These are phyloP conservation scores for Metarhizium sp. DNA, from an alignment of 2,329 filamentous ascomycete genomes.

Conservation along the genomic window DNA sequence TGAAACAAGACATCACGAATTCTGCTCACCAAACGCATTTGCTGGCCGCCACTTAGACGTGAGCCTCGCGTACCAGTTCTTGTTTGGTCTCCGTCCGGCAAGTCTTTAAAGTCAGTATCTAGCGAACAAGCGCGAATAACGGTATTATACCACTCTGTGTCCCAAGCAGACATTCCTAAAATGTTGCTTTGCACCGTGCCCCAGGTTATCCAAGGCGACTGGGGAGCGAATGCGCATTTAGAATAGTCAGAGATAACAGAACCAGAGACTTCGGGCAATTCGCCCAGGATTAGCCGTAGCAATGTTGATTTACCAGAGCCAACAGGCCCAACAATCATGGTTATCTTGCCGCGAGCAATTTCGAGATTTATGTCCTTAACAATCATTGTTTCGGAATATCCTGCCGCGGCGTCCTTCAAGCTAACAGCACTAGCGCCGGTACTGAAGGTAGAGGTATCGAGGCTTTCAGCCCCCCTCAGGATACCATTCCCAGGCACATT, in stretches of 20 bases:
- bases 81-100: slow-evolving; percentile 14
- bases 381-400: slow-evolving; percentile 6
- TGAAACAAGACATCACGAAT: not conserved
- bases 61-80: slow-evolving; percentile 14
- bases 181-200: slow-evolving; percentile 17
- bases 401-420: slow-evolving; percentile 4
- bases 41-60: slow-evolving; percentile 17
- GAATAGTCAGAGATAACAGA: slow-evolving; percentile 4
- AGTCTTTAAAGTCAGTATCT: slow-evolving; percentile 9
- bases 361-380: slow-evolving; percentile 8
- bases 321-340: slow-evolving; percentile 15
- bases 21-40: slow-evolving; percentile 15
- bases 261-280: slow-evolving; percentile 11
- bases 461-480: not conserved
- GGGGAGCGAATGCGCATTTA: slow-evolving; percentile 14
- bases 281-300: slow-evolving; percentile 13
- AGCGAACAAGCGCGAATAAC: slow-evolving; percentile 13
- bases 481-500: not conserved
- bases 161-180: slow-evolving; percentile 9
- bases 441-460: not conserved
- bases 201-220: slow-evolving; percentile 15
- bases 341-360: slow-evolving; percentile 8
- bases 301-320: slow-evolving; percentile 16
- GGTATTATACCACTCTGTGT: slow-evolving; percentile 13
- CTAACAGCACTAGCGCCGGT: not conserved